These are phyloP conservation scores for Penicillium arizonense DNA, from an alignment of 495 filamentous ascomycete species.

Conservation along the genomic window DNA sequence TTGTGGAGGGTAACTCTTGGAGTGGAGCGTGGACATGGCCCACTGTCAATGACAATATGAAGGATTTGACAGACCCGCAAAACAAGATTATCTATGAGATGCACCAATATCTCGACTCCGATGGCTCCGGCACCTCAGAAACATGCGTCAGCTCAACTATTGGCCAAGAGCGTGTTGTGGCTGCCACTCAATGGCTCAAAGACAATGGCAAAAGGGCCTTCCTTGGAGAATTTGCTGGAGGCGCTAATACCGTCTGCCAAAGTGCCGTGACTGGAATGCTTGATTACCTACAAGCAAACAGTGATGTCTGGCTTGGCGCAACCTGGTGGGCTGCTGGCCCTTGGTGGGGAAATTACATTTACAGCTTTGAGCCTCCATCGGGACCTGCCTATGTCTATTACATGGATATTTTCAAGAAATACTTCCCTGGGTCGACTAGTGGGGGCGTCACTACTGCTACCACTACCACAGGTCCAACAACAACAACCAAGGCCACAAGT, in stretches of 20 bases:
- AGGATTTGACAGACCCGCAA: conserved; percentile 53
- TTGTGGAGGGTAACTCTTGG: conserved; percentile 66
- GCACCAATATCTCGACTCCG: conserved; percentile 26
- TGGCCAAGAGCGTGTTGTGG: conserved; percentile 56
- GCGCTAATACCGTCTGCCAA: conserved; percentile 60
- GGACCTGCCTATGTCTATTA: conserved; percentile 44
- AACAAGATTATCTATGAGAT: conserved; percentile 6
- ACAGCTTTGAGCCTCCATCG: conserved; percentile 53
- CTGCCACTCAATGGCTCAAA: conserved; percentile 66
- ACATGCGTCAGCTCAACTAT: conserved; percentile 59
- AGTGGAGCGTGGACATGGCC: conserved; percentile 58
- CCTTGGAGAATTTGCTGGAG: conserved; percentile 70
- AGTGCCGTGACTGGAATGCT: conserved; percentile 61
- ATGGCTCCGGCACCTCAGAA: conserved; percentile 54
- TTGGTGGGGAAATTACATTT: conserved; percentile 56
- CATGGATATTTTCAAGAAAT: conserved; percentile 19
- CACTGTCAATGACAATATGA: conserved; percentile 47
- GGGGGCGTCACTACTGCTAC: conserved; percentile 6
- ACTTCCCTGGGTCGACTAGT: conserved; percentile 11
- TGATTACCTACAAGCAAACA: conserved; percentile 50
- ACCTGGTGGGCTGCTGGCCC: conserved; percentile 67
- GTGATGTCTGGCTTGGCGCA: conserved; percentile 66
- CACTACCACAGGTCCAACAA: conserved; percentile 7
- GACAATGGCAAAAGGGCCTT: conserved; percentile 61
- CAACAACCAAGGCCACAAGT: conserved; percentile 1